These are phyloP conservation scores for Cryptococcus depauperatus DNA, from an alignment of 1,284 basidiomycete species.

Conservation along the genomic window DNA sequence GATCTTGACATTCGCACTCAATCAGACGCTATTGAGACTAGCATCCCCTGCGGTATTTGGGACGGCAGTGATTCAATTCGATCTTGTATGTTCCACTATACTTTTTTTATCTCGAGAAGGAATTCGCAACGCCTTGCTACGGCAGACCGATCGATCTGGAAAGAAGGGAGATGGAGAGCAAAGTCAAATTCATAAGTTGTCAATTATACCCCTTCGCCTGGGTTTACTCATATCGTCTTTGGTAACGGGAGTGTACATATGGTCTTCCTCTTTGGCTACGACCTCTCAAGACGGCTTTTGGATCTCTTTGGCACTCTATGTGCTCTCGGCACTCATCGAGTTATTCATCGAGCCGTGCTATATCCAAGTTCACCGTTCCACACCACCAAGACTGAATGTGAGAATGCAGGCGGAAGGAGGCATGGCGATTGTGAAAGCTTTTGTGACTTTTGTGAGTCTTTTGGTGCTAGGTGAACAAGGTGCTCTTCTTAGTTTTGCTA, in stretches of 20 bases:
- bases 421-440: constrained; percentile 65
- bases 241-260: constrained; percentile 52
- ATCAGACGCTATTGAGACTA: constrained; percentile 73
- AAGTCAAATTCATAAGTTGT: constrained; percentile 21
- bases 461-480: constrained; percentile 50
- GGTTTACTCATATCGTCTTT: constrained; percentile 53
- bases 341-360: constrained; percentile 76
- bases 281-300: constrained; percentile 58
- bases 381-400: constrained; percentile 51
- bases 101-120: constrained; percentile 89
- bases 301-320: constrained; percentile 60
- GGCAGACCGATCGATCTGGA: constrained; percentile 3
- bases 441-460: constrained; percentile 56
- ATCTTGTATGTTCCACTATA: constrained; percentile 76
- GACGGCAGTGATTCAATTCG: constrained; percentile 76
- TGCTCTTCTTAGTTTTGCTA: constrained; percentile 70
- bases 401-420: constrained; percentile 74
- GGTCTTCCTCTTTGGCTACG: constrained; percentile 50
- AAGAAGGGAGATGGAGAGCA: not conserved
- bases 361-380: constrained; percentile 61
- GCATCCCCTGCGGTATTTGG: constrained; percentile 80
- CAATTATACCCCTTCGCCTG: constrained; percentile 49
- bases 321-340: constrained; percentile 63
- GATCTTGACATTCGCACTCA: constrained; percentile 75
- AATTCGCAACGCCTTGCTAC: constrained; percentile 69